Conservation (phyloP, 129 eudicot species). For the Dittrichia graveolens region DNA sequence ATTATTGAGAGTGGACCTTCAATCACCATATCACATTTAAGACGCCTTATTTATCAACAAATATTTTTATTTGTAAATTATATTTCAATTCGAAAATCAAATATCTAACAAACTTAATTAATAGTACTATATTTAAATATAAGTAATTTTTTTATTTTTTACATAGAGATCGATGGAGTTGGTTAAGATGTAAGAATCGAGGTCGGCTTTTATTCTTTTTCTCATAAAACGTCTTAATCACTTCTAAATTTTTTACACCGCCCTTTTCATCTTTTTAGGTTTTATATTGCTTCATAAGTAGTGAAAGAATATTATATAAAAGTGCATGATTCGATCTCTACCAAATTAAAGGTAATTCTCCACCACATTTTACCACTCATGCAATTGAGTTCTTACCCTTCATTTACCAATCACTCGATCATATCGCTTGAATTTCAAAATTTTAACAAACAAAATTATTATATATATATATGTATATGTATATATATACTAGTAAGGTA, state of each 20-base stretch:
- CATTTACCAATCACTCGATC: no score
- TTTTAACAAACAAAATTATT: no score
- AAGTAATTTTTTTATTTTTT: not conserved
- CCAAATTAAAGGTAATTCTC: no score
- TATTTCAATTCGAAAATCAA: not conserved
- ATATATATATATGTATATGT: no score
- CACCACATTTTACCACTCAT: not conserved
- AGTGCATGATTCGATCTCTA: no score
- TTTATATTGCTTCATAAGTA: constrained; percentile 31
- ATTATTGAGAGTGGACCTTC: not conserved
- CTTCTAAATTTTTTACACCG: constrained; percentile 25
- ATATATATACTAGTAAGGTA: no score
- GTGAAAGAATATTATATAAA: constrained; percentile 37
- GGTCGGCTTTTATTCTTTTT: constrained; percentile 37
- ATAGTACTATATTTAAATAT: not conserved
- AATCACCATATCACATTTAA: not conserved
- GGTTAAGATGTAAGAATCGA: constrained; percentile 34
- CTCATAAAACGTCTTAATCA: constrained; percentile 40
- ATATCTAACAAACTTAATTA: not conserved
- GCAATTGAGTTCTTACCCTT: no score
- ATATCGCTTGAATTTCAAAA: no score
- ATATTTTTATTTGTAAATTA: not conserved
- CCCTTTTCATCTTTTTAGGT: constrained; percentile 36
- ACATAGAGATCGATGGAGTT: not conserved
- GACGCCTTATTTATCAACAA: not conserved